Conservation (phyloP, 495 filamentous ascomycete species). For the Jackrogersella minutella region DNA sequence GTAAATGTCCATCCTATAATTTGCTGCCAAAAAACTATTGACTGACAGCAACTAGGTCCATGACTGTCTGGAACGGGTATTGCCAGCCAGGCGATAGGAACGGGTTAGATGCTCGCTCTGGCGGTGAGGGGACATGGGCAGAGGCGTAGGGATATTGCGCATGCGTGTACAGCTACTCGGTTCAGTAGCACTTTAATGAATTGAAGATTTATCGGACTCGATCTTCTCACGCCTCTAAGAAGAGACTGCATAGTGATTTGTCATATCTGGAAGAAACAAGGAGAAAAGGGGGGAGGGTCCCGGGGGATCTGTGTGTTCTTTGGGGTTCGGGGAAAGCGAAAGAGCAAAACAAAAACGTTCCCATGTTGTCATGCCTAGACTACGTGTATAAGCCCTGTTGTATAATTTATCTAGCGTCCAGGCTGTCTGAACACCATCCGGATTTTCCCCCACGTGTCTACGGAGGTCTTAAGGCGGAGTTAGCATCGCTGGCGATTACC, state of each 20-base stretch:
- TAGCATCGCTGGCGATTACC: neutral
- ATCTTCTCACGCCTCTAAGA: constrained; percentile 3
- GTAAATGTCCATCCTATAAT: constrained; percentile 50
- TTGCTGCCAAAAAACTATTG: neutral
- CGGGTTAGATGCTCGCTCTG: constrained; percentile 5
- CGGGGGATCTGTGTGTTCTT: neutral
- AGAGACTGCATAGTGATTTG: neutral
- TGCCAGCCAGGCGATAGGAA: constrained; percentile 38
- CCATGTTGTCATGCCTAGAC: neutral
- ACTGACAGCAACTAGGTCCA: constrained; percentile 31
- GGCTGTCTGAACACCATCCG: neutral
- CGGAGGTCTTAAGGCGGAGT: neutral
- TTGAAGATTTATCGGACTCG: constrained; percentile 18
- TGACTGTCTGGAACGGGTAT: constrained; percentile 39
- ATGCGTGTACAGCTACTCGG: constrained; percentile 28
- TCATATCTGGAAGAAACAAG: neutral
- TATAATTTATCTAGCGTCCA: neutral
- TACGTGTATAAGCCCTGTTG: neutral
- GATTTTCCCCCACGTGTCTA: neutral
- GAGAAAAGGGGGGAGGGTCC: neutral
- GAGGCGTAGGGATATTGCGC: neutral
- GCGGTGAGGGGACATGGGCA: constrained; percentile 1
- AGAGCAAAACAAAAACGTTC: neutral
- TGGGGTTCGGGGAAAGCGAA: neutral
- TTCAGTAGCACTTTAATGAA: constrained; percentile 37